A percentile compares a stretch with the other conserved stretches of the same genome.
Evolutionary conservation across 768 basidiomycete species (phyloP).

Genomic region (Tricholoma matsutake): DNA sequence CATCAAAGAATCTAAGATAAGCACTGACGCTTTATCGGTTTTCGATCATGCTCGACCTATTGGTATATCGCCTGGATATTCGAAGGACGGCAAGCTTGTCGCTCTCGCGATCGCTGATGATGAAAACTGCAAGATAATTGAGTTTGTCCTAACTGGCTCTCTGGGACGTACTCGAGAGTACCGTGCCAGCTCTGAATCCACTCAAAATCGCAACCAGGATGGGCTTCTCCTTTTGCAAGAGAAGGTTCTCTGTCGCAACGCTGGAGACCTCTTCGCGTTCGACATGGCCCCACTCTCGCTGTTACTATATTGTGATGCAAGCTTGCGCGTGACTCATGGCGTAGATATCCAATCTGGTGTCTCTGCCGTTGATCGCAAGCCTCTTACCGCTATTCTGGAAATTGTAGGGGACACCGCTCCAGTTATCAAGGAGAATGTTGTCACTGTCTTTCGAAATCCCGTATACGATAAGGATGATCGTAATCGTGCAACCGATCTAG

Average conservation of each 20-base stretch:
- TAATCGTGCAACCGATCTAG: conserved; percentile 34
- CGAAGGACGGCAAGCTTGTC: conserved; percentile 36
- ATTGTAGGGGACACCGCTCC: conserved; percentile 37
- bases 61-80: conserved; percentile 52
- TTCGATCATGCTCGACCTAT: conserved; percentile 39
- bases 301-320: conserved; percentile 41
- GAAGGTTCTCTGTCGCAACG: conserved; percentile 41
- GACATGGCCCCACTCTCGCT: conserved; percentile 50
- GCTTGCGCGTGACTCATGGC: conserved; percentile 43
- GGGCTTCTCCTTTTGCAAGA: conserved; percentile 35
- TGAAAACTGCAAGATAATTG: conserved; percentile 32
- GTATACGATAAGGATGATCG: conserved; percentile 31
- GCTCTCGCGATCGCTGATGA: conserved; percentile 46
- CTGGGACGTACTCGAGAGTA: conserved; percentile 12
- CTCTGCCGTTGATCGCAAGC: conserved; percentile 35
- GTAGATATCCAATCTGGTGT: conserved; percentile 58
- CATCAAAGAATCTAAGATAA: conserved; percentile 25
- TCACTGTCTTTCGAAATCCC: conserved; percentile 33
- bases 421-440: conserved; percentile 36
- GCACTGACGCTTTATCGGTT: conserved; percentile 20
- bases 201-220: conserved; percentile 12
- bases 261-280: conserved; percentile 49
- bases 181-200: conserved; percentile 13
- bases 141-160: conserved; percentile 24
- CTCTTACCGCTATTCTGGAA: conserved; percentile 38